Evolutionary conservation across 257 asterid genomes (phyloP).

Genomic region (Nyctanthes arbortristis): DNA sequence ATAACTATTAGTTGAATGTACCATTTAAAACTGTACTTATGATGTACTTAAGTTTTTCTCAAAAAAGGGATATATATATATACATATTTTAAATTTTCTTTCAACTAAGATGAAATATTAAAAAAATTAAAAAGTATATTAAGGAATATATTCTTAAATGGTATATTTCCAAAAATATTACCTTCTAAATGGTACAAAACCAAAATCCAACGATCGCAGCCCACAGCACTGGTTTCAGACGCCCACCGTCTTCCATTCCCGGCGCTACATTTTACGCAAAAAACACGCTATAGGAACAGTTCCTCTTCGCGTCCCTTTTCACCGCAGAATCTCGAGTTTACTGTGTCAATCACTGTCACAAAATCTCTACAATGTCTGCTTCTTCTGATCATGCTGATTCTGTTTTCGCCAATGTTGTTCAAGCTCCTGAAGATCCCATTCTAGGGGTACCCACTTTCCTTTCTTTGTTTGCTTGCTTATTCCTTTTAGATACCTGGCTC

Average conservation of each 20-base stretch:
- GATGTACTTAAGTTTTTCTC: too few species aligned
- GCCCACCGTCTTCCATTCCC: slow-evolving; percentile 18
- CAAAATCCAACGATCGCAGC: not conserved
- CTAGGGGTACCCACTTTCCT: slow-evolving; percentile 48
- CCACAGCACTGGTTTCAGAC: slow-evolving; percentile 8
- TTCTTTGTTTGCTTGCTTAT: not conserved
- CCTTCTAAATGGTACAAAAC: too few species aligned
- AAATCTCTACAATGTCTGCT: not conserved
- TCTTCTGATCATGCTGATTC: slow-evolving; percentile 29
- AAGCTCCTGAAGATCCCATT: slow-evolving; percentile 83
- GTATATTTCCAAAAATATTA: too few species aligned
- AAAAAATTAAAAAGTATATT: too few species aligned
- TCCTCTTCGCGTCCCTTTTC: not conserved
- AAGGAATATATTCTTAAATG: too few species aligned
- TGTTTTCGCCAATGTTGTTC: slow-evolving; percentile 61
- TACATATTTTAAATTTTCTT: too few species aligned
- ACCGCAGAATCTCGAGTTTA: not conserved
- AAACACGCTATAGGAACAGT: not conserved
- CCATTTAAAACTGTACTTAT: too few species aligned
- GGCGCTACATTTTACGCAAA: not conserved
- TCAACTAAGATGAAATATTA: too few species aligned
- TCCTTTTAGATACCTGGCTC: not conserved
- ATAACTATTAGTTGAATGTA: too few species aligned
- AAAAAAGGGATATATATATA: too few species aligned
- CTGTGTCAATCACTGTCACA: slow-evolving; percentile 24